Evolutionary conservation across 257 asterid species (phyloP).

Genomic region (Solanum megistacrolobum): DNA sequence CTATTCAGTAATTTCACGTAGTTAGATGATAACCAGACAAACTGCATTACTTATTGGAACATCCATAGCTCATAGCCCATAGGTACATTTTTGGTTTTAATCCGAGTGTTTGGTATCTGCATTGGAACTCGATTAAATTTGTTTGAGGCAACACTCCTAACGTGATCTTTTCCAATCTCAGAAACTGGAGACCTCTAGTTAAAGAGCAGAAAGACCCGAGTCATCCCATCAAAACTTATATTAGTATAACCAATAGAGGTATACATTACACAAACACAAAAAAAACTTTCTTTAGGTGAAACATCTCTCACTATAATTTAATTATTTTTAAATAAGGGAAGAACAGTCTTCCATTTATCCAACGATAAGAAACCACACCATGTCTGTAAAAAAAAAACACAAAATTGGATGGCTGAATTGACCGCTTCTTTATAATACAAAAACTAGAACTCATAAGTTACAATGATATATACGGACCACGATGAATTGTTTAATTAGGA

Average conservation of each 20-base stretch:
- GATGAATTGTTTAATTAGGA: neutral
- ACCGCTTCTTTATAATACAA: neutral
- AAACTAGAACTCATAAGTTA: neutral
- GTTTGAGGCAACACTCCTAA: neutral
- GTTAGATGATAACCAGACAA: neutral
- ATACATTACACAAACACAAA: neutral
- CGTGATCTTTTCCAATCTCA: neutral
- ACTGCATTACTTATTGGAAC: neutral
- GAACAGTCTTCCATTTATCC: neutral
- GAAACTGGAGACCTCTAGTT: neutral
- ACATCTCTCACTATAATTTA: neutral
- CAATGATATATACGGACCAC: neutral
- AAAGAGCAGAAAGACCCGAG: neutral
- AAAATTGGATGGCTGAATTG: neutral
- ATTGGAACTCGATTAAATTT: neutral
- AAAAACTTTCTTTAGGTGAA: neutral
- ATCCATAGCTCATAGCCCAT: neutral
- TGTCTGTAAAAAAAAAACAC: neutral
- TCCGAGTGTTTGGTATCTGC: neutral
- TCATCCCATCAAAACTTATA: neutral
- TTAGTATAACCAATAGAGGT: neutral
- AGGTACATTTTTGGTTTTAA: neutral
- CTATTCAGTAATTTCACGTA: no score
- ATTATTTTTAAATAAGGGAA: neutral
- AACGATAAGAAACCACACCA: neutral